Conservation (phyloP, 2,329 filamentous ascomycete species). For the Diaporthe helianthi region DNA sequence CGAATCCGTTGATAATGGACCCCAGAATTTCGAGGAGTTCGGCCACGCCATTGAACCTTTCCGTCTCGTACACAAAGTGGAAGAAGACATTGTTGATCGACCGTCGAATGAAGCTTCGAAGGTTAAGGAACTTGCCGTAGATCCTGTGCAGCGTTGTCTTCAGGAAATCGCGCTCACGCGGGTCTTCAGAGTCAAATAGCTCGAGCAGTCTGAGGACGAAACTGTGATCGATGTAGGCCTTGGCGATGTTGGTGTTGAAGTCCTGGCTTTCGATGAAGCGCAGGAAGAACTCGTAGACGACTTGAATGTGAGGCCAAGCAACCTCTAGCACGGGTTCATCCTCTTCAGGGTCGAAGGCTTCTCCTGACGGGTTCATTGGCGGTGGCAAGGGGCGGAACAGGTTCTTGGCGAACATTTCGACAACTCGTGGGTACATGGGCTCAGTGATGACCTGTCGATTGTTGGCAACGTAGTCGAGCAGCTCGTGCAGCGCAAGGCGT, state of each 20-base stretch:
- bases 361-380: conserved; percentile 95
- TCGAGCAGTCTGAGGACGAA: conserved; percentile 98
- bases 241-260: conserved; percentile 99
- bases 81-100: conserved; percentile 99
- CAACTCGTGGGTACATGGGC: conserved; percentile 97
- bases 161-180: conserved; percentile 93
- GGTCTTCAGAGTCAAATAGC: conserved; percentile 97
- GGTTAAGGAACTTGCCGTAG: conserved; percentile 98
- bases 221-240: conserved; percentile 97
- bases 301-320: conserved; percentile 98
- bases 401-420: conserved; percentile 99
- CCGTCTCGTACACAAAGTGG: conserved; percentile 98
- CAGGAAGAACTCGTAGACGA: conserved; percentile 99
- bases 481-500: conserved; percentile 90
- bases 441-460: conserved; percentile 98
- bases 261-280: conserved; percentile 99
- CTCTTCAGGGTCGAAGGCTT: conserved; percentile 98
- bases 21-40: conserved; percentile 96
- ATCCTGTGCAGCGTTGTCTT: conserved; percentile 98
- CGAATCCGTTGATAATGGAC: conserved; percentile 99
- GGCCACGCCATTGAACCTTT: conserved; percentile 97
- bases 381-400: conserved; percentile 96
- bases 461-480: conserved; percentile 97
- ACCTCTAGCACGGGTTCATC: conserved; percentile 98
- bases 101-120: conserved; percentile 94